Conservation (phyloP, 805 yeast species). For the Clavispora santaluciae region DNA sequence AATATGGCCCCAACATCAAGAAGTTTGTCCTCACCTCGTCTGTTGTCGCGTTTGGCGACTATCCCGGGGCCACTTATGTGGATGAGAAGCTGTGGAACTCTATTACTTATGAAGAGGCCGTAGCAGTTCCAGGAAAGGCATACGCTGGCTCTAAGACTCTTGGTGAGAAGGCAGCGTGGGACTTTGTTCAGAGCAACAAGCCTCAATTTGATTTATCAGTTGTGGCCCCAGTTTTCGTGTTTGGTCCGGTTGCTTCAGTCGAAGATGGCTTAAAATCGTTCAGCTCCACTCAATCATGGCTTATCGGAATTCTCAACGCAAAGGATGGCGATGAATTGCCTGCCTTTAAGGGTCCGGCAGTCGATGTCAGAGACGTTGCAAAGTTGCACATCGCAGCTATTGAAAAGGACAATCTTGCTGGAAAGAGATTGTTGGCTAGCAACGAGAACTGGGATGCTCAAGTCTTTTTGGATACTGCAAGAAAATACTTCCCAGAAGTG, state of each 20-base stretch:
- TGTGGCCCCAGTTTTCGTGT: constrained; percentile 41
- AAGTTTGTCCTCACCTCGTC: constrained; percentile 10
- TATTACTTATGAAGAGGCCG: constrained; percentile 43
- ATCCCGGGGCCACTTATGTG: background rate
- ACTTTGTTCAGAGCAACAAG: constrained; percentile 35
- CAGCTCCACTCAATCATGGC: constrained; percentile 23
- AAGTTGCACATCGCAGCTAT: constrained; percentile 7
- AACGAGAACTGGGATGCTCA: constrained; percentile 17
- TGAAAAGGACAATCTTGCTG: constrained; percentile 18
- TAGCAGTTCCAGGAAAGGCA: background rate
- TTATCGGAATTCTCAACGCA: constrained; percentile 1
- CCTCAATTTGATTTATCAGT: constrained; percentile 35
- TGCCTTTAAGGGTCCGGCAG: background rate
- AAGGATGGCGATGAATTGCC: background rate
- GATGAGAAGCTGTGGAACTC: constrained; percentile 42
- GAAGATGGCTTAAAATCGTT: constrained; percentile 19
- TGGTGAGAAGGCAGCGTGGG: constrained; percentile 37
- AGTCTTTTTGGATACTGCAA: constrained; percentile 17
- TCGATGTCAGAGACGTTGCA: constrained; percentile 22
- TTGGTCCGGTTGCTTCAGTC: constrained; percentile 50
- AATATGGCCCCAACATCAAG: constrained; percentile 7
- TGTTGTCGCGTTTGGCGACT: constrained; percentile 7
- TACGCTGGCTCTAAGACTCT: constrained; percentile 3
- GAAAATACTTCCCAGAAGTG: constrained; percentile 20
- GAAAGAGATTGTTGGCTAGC: constrained; percentile 14